Percentiles rank a stretch among this genome's conserved stretches.
phyloP scores from a whole-genome alignment of 2,329 filamentous ascomycete species.

The Talaromyces amestolkiae region DNA sequence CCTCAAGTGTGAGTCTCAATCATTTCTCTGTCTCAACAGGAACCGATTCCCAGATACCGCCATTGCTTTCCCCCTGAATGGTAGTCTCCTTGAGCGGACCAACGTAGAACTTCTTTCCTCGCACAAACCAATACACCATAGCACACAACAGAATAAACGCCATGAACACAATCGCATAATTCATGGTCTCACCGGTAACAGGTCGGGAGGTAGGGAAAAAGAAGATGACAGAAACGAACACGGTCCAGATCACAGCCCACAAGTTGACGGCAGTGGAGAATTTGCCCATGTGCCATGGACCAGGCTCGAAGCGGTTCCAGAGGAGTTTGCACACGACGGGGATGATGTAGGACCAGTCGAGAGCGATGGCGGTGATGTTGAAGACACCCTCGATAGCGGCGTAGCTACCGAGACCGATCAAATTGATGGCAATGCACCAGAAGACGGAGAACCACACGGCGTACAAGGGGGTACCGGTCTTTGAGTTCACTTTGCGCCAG shows the following conservation, averaged over 20 bases:
- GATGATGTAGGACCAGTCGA: slow-evolving; percentile 51
- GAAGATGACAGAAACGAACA: slow-evolving; percentile 56
- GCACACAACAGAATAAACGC: slow-evolving; percentile 18
- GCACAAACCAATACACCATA: slow-evolving; percentile 17
- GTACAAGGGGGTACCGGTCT: slow-evolving; percentile 52
- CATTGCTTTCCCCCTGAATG: slow-evolving; percentile 12
- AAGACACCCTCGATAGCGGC: slow-evolving; percentile 46
- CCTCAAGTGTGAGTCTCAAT: not conserved
- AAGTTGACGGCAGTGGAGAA: slow-evolving; percentile 44
- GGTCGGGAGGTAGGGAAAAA: slow-evolving; percentile 52
- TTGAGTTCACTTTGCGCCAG: slow-evolving; percentile 51
- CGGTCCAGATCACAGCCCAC: slow-evolving; percentile 53
- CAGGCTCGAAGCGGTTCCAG: slow-evolving; percentile 50
- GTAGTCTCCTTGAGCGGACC: slow-evolving; percentile 20
- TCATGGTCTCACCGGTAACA: slow-evolving; percentile 46
- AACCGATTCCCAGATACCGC: slow-evolving; percentile 12
- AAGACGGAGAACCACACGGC: slow-evolving; percentile 57
- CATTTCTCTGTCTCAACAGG: slow-evolving; percentile 11
- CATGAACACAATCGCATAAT: slow-evolving; percentile 20
- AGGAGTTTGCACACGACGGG: slow-evolving; percentile 55
- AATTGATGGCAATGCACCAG: slow-evolving; percentile 57
- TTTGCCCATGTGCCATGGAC: slow-evolving; percentile 53
- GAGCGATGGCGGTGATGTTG: slow-evolving; percentile 46
- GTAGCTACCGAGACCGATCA: slow-evolving; percentile 58
- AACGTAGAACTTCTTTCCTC: slow-evolving; percentile 19